Percentiles rank a stretch among this genome's conserved stretches.
phyloP scores from a whole-genome alignment of 2,329 filamentous ascomycete species.

The Xylariaceae sp. region DNA sequence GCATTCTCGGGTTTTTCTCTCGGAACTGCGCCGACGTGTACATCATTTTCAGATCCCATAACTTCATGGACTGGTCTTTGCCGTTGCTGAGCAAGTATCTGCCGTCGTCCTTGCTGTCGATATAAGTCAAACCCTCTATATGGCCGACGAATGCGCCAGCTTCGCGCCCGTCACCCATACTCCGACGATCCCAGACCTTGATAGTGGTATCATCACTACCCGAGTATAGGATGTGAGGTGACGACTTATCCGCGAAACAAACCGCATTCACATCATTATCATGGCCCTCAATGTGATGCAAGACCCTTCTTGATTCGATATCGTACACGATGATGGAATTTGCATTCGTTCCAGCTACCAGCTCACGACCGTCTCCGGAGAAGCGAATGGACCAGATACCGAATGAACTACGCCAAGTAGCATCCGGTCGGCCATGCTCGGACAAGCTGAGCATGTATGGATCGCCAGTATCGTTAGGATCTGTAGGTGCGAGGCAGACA shows the following conservation, averaged over 20 bases:
- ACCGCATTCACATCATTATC: constrained; percentile 91
- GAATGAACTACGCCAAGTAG: constrained; percentile 39
- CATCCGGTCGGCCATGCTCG: constrained; percentile 33
- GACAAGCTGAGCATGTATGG: constrained; percentile 74
- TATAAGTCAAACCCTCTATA: constrained; percentile 61
- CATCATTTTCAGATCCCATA: constrained; percentile 92
- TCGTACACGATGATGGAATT: constrained; percentile 85
- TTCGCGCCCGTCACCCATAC: constrained; percentile 76
- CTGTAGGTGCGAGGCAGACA: constrained; percentile 82
- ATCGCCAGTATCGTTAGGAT: constrained; percentile 74
- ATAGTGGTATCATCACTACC: constrained; percentile 91
- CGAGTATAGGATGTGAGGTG: constrained; percentile 91
- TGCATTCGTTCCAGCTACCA: constrained; percentile 82
- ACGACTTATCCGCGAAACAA: constrained; percentile 83
- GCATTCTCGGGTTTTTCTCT: constrained; percentile 49
- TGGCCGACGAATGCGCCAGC: constrained; percentile 63
- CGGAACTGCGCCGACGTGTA: constrained; percentile 64
- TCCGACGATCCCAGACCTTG: constrained; percentile 93
- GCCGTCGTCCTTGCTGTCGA: constrained; percentile 65
- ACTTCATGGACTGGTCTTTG: constrained; percentile 95
- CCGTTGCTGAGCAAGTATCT: constrained; percentile 87
- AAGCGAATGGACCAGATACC: constrained; percentile 89
- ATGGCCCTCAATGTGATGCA: constrained; percentile 74
- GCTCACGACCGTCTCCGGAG: constrained; percentile 82
- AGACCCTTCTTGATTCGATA: constrained; percentile 70